These are phyloP conservation scores for Erythrobasidium hasegawianum DNA, from an alignment of 1,284 basidiomycete species.

Conservation along the genomic window DNA sequence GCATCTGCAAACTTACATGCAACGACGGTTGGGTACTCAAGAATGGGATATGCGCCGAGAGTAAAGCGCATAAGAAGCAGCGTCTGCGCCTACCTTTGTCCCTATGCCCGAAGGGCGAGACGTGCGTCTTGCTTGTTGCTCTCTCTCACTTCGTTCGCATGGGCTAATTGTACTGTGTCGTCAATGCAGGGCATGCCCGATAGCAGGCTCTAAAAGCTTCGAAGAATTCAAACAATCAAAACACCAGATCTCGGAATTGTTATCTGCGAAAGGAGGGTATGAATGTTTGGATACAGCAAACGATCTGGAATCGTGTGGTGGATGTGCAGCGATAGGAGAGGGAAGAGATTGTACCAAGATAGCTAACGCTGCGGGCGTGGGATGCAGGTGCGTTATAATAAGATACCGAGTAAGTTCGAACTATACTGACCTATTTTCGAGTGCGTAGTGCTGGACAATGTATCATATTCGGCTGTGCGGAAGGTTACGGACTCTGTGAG, in stretches of 20 bases:
- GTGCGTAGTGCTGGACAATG: conserved; percentile 36
- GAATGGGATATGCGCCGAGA: conserved; percentile 33
- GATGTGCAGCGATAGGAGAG: conserved; percentile 60
- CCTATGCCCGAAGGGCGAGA: conserved; percentile 27
- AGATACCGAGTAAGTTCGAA: too few relatives aligned
- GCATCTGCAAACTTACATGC: conserved; percentile 20
- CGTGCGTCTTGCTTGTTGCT: conserved; percentile 3
- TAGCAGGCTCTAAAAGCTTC: conserved; percentile 38
- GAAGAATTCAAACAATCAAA: conserved; percentile 33
- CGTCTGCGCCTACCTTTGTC: conserved; percentile 16
- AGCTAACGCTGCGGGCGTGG: conserved; percentile 51
- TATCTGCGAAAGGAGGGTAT: conserved; percentile 43
- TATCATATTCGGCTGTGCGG: conserved; percentile 47
- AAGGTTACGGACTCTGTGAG: conserved; percentile 40
- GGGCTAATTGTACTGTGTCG: background rate
- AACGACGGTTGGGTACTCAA: conserved; percentile 26
- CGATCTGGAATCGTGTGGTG: conserved; percentile 58
- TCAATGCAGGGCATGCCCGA: conserved; percentile 40
- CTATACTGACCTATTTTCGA: too few relatives aligned
- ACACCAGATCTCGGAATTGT: conserved; percentile 28
- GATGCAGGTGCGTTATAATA: conserved; percentile 17
- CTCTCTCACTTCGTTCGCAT: background rate
- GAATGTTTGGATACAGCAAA: conserved; percentile 51
- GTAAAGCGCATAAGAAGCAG: conserved; percentile 24
- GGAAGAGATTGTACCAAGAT: conserved; percentile 71